These are phyloP conservation scores for Colletotrichum sansevieriae DNA, from an alignment of 2,329 filamentous ascomycete species.

Conservation along the genomic window DNA sequence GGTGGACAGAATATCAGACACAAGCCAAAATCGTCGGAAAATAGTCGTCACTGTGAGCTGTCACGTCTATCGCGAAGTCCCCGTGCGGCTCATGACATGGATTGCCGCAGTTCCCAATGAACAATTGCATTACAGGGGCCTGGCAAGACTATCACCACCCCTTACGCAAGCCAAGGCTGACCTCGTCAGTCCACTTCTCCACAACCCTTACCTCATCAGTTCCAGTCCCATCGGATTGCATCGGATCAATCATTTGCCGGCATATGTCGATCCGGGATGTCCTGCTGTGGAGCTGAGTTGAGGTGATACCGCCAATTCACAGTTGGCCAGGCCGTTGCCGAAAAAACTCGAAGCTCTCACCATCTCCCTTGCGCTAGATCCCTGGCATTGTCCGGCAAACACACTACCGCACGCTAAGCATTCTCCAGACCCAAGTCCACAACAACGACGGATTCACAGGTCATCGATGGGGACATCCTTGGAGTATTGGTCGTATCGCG, in stretches of 20 bases:
- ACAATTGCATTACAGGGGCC: slow-evolving; percentile 18
- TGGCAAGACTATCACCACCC: slow-evolving; percentile 31
- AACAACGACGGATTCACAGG: slow-evolving; percentile 2
- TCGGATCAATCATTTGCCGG: slow-evolving; percentile 8
- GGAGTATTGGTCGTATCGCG: slow-evolving; percentile 26
- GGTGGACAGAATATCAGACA: background rate
- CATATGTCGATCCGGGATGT: background rate
- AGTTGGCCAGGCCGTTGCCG: background rate
- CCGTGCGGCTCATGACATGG: slow-evolving; percentile 34
- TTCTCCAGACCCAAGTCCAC: slow-evolving; percentile 7
- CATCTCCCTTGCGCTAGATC: background rate
- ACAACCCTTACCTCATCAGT: slow-evolving; percentile 19
- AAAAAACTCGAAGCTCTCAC: background rate
- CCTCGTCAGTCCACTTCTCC: slow-evolving; percentile 34
- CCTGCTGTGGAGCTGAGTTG: no score
- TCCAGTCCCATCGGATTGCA: no score
- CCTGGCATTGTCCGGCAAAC: background rate
- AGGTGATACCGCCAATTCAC: background rate
- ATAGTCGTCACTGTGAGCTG: background rate
- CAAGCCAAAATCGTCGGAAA: no score
- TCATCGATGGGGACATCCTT: slow-evolving; percentile 5
- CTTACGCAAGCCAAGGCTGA: slow-evolving; percentile 40
- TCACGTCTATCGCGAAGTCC: slow-evolving; percentile 12
- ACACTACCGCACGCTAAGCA: slow-evolving; percentile 4
- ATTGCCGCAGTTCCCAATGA: slow-evolving; percentile 8